These are phyloP conservation scores for Pythium chondricola DNA, from an alignment of 352 stramenopile genomes.

Conservation along the genomic window DNA sequence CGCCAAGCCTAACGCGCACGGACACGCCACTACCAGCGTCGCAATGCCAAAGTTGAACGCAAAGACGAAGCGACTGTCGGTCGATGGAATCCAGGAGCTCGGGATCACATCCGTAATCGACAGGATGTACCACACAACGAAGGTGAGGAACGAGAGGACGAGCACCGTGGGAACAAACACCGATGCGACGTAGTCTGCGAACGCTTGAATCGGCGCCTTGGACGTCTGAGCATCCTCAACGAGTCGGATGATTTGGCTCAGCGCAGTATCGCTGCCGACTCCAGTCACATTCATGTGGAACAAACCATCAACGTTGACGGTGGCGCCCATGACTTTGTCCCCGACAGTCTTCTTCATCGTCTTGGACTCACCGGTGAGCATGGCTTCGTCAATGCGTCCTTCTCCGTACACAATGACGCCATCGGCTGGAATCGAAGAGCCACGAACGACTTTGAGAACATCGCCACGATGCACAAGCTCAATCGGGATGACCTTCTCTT, in stretches of 20 bases:
- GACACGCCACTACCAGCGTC: slow-evolving; percentile 97
- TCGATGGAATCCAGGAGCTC: slow-evolving; percentile 52
- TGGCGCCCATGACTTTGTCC: slow-evolving; percentile 87
- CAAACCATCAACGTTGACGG: slow-evolving; percentile 87
- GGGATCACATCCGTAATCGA: slow-evolving; percentile 56
- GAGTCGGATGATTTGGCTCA: slow-evolving; percentile 98
- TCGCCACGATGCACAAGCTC: slow-evolving; percentile 90
- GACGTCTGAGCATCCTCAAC: slow-evolving; percentile 97
- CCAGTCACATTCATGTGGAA: slow-evolving; percentile 92
- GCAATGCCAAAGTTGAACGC: slow-evolving; percentile 97
- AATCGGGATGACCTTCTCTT: slow-evolving; percentile 78
- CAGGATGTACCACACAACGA: slow-evolving; percentile 92
- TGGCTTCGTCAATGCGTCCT: slow-evolving; percentile 90
- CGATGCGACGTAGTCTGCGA: slow-evolving; percentile 94
- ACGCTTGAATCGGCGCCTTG: slow-evolving; percentile 97
- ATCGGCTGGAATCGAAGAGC: slow-evolving; percentile 90
- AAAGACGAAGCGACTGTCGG: slow-evolving; percentile 87
- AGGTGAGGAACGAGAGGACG: slow-evolving; percentile 90
- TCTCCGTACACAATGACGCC: slow-evolving; percentile 90
- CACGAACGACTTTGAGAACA: slow-evolving; percentile 91
- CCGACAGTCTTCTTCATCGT: slow-evolving; percentile 89
- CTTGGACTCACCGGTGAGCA: slow-evolving; percentile 94
- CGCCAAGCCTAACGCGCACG: slow-evolving; percentile 97
- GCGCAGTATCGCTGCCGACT: slow-evolving; percentile 89
- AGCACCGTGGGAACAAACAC: slow-evolving; percentile 96